A percentile compares a stretch with the other conserved stretches of the same genome.
phyloP scores from a whole-genome alignment of 352 stramenopile genomes.

The Phytopythium litorale region DNA sequence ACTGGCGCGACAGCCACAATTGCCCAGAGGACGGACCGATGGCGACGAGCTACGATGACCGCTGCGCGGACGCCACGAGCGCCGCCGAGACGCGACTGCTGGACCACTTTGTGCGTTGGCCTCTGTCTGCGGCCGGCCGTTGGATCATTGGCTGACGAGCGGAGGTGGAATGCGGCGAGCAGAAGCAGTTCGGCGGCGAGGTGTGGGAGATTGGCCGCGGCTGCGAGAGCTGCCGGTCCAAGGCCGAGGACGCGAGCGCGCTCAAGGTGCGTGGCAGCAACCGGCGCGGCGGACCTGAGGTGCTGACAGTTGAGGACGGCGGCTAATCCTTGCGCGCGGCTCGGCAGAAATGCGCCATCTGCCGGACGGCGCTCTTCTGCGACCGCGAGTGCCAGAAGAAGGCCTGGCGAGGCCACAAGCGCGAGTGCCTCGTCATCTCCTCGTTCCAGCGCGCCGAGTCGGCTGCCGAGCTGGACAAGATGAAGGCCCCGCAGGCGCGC shows the following conservation, averaged over 20 bases:
- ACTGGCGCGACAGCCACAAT: no score
- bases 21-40: not conserved
- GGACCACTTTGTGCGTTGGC: slow-evolving; percentile 51
- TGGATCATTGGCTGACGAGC: not conserved
- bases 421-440: slow-evolving; percentile 53
- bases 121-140: not conserved
- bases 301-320: not conserved
- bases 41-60: slow-evolving; percentile 47
- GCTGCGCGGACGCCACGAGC: slow-evolving; percentile 55
- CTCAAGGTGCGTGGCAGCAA: slow-evolving; percentile 32
- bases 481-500: not conserved
- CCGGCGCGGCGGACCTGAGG: not conserved
- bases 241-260: slow-evolving; percentile 30
- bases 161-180: not conserved
- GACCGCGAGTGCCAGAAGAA: slow-evolving; percentile 54
- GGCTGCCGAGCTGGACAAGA: not conserved
- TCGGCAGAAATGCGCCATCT: slow-evolving; percentile 51
- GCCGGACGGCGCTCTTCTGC: slow-evolving; percentile 63
- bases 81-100: slow-evolving; percentile 62
- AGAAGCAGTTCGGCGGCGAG: slow-evolving; percentile 67
- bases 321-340: not conserved
- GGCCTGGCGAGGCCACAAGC: slow-evolving; percentile 55
- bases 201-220: slow-evolving; percentile 65
- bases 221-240: slow-evolving; percentile 55
- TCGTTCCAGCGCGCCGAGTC: slow-evolving; percentile 33